Evolutionary conservation across 1,284 basidiomycete species (phyloP).

Genomic region (Melampsora americana): DNA sequence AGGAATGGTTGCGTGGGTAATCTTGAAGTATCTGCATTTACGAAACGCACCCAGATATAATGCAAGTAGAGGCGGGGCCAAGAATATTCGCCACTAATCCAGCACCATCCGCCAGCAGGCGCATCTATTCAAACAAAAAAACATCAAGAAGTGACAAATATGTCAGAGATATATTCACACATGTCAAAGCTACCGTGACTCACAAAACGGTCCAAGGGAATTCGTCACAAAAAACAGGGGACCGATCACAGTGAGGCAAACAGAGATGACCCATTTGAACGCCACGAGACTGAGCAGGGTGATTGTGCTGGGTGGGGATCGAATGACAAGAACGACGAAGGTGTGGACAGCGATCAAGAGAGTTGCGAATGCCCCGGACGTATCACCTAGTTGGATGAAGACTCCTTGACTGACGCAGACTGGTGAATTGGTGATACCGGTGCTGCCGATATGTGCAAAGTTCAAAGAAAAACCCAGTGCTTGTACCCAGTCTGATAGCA

Average conservation of each 20-base stretch:
- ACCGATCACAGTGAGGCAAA: conserved; percentile 28
- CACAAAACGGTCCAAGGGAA: conserved; percentile 39
- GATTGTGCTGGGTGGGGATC: conserved; percentile 22
- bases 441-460: conserved; percentile 25
- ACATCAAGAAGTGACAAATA: too few relatives aligned
- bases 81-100: conserved; percentile 30
- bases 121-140: conserved; percentile 8
- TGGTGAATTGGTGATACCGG: conserved; percentile 9
- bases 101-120: conserved; percentile 42
- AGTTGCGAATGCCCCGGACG: conserved; percentile 31
- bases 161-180: too few relatives aligned
- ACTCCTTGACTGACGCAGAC: conserved; percentile 37
- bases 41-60: conserved; percentile 34
- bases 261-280: conserved; percentile 27
- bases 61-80: conserved; percentile 31
- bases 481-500: conserved; percentile 35
- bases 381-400: conserved; percentile 42
- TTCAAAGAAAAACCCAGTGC: conserved; percentile 35
- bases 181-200: not conserved
- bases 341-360: conserved; percentile 36
- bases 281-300: conserved; percentile 18
- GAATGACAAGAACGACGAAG: conserved; percentile 38
- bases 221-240: conserved; percentile 19
- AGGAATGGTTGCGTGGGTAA: not conserved
- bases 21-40: not conserved